These are phyloP conservation scores for Acorus calamus DNA, from an alignment of 106 monocot genomes.

Conservation along the genomic window DNA sequence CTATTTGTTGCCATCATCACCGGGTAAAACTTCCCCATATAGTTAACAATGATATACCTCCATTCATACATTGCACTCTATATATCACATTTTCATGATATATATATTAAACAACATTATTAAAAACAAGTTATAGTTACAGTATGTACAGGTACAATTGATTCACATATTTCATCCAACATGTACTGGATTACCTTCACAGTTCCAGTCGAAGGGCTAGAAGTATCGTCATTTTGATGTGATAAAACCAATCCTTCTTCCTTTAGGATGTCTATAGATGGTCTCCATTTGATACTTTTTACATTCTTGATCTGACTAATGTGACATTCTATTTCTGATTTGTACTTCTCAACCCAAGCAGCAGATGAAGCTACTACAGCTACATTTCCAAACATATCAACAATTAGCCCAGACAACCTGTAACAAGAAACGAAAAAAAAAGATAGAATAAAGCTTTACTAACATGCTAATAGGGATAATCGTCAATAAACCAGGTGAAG, in stretches of 20 bases:
- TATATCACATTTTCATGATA: too few species aligned
- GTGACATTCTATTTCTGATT: slow-evolving; percentile 48
- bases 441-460: too few species aligned
- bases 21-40: too few species aligned
- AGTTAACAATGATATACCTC: too few species aligned
- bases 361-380: slow-evolving; percentile 94
- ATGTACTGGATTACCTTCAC: slow-evolving; percentile 48
- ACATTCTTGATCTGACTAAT: slow-evolving; percentile 35
- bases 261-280: slow-evolving; percentile 79
- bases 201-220: slow-evolving; percentile 18
- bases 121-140: too few species aligned
- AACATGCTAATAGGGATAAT: too few species aligned
- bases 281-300: slow-evolving; percentile 71
- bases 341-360: slow-evolving; percentile 98
- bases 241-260: slow-evolving; percentile 79
- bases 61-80: too few species aligned
- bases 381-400: slow-evolving; percentile 82
- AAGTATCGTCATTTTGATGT: slow-evolving; percentile 17
- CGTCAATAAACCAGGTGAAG: too few species aligned
- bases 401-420: slow-evolving; percentile 87
- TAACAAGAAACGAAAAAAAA: neutral
- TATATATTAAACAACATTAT: too few species aligned
- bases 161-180: slow-evolving; percentile 12
- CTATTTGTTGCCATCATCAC: too few species aligned
- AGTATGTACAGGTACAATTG: slow-evolving; percentile 8